phyloP scores from a whole-genome alignment of 1,284 basidiomycete genomes.

The Phylloboletellus chloephorus region DNA sequence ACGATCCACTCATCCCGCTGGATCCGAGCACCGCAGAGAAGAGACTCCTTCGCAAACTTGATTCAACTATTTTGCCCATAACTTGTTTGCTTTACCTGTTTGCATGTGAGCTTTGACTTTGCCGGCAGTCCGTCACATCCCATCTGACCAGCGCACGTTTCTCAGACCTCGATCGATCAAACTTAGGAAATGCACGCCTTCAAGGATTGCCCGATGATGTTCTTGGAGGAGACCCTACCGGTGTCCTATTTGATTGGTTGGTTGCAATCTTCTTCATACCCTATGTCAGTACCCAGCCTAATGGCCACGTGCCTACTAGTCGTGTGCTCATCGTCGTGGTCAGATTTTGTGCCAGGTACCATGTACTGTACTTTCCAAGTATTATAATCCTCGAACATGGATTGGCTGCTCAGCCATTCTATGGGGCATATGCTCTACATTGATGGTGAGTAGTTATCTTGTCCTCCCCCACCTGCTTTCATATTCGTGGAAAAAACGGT shows the following conservation, averaged over 20 bases:
- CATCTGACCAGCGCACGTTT: conserved; percentile 4
- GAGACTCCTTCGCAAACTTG: conserved; percentile 59
- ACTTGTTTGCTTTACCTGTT: conserved; percentile 69
- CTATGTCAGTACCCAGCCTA: conserved; percentile 45
- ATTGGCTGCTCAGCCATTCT: conserved; percentile 60
- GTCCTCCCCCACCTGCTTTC: background rate
- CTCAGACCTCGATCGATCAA: conserved; percentile 68
- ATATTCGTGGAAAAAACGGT: background rate
- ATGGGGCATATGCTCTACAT: conserved; percentile 65
- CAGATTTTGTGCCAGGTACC: conserved; percentile 72
- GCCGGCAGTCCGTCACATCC: background rate
- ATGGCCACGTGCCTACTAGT: background rate
- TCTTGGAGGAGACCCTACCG: conserved; percentile 62
- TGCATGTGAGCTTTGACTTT: conserved; percentile 49
- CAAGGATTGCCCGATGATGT: conserved; percentile 61
- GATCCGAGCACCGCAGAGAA: conserved; percentile 42
- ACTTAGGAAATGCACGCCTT: conserved; percentile 70
- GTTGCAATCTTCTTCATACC: conserved; percentile 73
- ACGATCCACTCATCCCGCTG: conserved; percentile 22
- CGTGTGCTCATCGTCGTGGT: background rate
- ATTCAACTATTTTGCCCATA: conserved; percentile 63
- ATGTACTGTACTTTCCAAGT: conserved; percentile 59
- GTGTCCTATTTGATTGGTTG: conserved; percentile 65
- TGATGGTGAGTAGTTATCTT: conserved; percentile 46
- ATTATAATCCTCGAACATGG: conserved; percentile 62